phyloP scores from a whole-genome alignment of 495 filamentous ascomycete genomes.

The Ramalina intermedia region DNA sequence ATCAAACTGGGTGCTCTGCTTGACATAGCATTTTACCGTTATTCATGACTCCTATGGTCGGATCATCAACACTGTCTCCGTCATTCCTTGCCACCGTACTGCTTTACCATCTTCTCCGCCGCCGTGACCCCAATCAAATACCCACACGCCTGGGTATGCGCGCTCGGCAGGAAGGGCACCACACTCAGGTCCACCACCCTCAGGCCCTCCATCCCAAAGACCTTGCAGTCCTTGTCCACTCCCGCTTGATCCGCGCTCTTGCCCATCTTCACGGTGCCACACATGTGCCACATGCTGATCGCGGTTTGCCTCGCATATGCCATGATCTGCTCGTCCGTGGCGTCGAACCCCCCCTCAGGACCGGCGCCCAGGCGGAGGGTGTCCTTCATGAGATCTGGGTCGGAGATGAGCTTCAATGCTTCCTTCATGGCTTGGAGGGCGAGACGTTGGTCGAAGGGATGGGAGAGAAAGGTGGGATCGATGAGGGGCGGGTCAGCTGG shows the following conservation, averaged over 20 bases:
- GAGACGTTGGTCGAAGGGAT: constrained; percentile 41
- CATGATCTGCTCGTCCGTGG: constrained; percentile 42
- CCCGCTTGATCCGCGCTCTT: constrained; percentile 40
- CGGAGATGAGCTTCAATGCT: constrained; percentile 26
- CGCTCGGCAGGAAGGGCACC: constrained; percentile 18
- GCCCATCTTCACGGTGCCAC: constrained; percentile 81
- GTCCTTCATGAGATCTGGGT: constrained; percentile 32
- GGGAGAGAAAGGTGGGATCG: constrained; percentile 40
- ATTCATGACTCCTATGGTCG: too few relatives aligned
- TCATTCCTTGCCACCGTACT: constrained; percentile 17
- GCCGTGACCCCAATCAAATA: constrained; percentile 45
- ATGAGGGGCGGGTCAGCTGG: constrained; percentile 39
- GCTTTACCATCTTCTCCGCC: constrained; percentile 41
- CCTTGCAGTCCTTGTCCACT: constrained; percentile 38
- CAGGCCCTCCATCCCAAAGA: constrained; percentile 39
- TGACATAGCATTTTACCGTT: too few relatives aligned
- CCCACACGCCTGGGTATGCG: constrained; percentile 24
- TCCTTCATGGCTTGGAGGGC: constrained; percentile 39
- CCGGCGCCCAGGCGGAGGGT: constrained; percentile 26
- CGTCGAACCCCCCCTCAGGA: constrained; percentile 22
- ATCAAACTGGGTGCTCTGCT: too few relatives aligned
- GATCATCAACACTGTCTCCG: too few relatives aligned
- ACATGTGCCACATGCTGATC: constrained; percentile 71
- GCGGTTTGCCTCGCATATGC: constrained; percentile 54
- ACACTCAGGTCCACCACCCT: constrained; percentile 52